Base-by-base conservation (phyloP, 2,329 filamentous ascomycete genomes). In the Monilinia polystroma region DNA sequence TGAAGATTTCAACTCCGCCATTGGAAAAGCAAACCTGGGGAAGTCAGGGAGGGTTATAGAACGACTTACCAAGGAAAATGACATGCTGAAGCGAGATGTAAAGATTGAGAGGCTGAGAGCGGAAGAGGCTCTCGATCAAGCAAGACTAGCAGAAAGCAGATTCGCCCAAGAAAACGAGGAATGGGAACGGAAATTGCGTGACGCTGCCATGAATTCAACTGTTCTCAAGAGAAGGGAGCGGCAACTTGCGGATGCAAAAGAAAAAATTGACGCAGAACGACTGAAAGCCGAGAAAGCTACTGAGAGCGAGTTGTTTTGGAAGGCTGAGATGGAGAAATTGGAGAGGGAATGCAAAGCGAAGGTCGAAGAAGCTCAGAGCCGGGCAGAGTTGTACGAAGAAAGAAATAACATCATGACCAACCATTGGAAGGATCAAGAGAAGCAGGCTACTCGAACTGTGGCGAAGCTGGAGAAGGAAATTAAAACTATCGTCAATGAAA, bases 31-130 rank as follows among this genome's bases (percentile, higher is more conserved):
- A 10, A 87, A 86, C 3, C 79, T 90, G 2, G 90, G 90, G 54
- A 92, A 92, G 80, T 91, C 88, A 12, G 90, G 90, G 11, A 83
- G 89, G 45, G 90, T 92, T 63, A 94, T 95, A 77, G 92, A 95
- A 78, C 87, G 87, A 74, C 84, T 95, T 64, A 91, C 92, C 75
- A 88, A 88, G 64, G 91, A 94, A 75, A 93, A 93, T 72, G 91
- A 94, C 74, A 84, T 87, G 52, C 81, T 94, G 56, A 90, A 90
- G 73, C 85, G 90, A 63, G 90, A 94, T 70, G 81, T 91, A 67
- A 82, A 89, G 73, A 85, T 89, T 66, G 88, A 90, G 77, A 81
- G 82, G 26, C 76, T 89, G 65, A 83, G 84, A 56, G 83, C 88
- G 55, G 89, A 92, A 67, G 90, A 93, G 73, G 83, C 89, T n/a